Evolutionary conservation across 2,329 filamentous ascomycete species (phyloP).

Genomic region (Fusarium staphyleae): DNA sequence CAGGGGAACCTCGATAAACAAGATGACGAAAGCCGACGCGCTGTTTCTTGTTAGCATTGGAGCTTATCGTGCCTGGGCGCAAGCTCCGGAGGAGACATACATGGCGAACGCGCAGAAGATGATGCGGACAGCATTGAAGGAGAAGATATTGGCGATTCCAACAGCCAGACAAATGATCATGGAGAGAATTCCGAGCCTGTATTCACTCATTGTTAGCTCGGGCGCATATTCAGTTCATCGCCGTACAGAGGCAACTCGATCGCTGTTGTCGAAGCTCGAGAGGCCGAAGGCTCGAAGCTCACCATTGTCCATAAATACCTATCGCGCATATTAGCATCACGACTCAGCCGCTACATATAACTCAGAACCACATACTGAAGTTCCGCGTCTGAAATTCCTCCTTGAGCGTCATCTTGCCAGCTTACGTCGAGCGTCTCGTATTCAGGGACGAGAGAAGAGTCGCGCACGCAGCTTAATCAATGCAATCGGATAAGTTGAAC

Average conservation of each 20-base stretch:
- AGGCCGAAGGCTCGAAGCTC: slow-evolving; percentile 47
- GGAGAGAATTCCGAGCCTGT: slow-evolving; percentile 72
- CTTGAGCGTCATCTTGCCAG: slow-evolving; percentile 70
- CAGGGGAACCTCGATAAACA: slow-evolving; percentile 91
- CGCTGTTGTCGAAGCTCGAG: slow-evolving; percentile 12
- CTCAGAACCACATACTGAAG: slow-evolving; percentile 66
- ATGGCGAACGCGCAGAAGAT: slow-evolving; percentile 61
- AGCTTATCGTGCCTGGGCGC: not conserved
- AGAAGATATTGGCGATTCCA: slow-evolving; percentile 73
- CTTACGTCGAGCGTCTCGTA: slow-evolving; percentile 38
- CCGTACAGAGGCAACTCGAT: slow-evolving; percentile 16
- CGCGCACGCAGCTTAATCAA: slow-evolving; percentile 15
- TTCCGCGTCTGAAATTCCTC: slow-evolving; percentile 77
- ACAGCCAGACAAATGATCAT: slow-evolving; percentile 76
- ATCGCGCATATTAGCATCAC: slow-evolving; percentile 45
- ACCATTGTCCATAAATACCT: slow-evolving; percentile 83
- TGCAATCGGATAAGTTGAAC: slow-evolving; percentile 3
- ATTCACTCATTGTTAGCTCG: slow-evolving; percentile 15
- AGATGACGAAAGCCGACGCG: slow-evolving; percentile 73
- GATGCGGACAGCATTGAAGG: slow-evolving; percentile 56
- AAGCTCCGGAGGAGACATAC: slow-evolving; percentile 49
- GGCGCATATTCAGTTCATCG: slow-evolving; percentile 5
- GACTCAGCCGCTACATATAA: not conserved
- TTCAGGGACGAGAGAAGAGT: slow-evolving; percentile 23
- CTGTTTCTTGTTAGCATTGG: slow-evolving; percentile 51